A percentile compares a stretch with the other conserved stretches of the same genome.
Conservation (phyloP, 2,329 filamentous ascomycete species). For the Pestalotiopsis sp. region DNA sequence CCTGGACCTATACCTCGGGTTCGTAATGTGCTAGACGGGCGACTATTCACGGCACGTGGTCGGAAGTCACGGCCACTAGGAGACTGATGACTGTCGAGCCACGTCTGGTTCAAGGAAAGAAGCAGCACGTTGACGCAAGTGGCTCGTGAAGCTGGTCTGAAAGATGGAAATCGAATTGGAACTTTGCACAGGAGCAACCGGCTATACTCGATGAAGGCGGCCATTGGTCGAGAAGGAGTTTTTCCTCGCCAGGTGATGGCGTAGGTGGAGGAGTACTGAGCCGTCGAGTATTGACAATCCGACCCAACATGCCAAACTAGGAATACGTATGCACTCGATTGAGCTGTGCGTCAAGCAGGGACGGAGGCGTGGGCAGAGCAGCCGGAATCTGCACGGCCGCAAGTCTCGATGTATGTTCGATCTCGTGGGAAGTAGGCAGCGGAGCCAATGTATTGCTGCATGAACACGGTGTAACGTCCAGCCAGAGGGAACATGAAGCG, state of each 20-base stretch:
- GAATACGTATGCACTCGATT: conserved; percentile 6
- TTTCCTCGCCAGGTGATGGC: background rate
- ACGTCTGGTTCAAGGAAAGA: background rate
- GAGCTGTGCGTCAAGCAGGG: conserved; percentile 2
- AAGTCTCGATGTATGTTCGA: background rate
- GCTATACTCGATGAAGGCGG: background rate
- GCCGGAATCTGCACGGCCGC: background rate
- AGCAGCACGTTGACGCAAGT: conserved; percentile 9
- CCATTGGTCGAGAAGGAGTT: background rate
- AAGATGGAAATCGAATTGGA: background rate
- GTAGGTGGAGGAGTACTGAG: conserved; percentile 2
- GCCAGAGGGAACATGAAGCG: no score
- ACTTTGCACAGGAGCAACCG: background rate
- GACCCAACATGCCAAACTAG: background rate
- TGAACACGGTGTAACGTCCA: background rate
- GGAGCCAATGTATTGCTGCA: background rate
- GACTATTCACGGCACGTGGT: background rate
- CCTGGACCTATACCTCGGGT: background rate
- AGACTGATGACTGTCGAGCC: background rate
- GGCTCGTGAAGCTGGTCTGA: background rate
- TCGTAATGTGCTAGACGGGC: background rate
- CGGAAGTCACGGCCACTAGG: background rate
- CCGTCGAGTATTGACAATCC: background rate
- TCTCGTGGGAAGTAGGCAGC: background rate
- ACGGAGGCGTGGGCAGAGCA: background rate